Evolutionary conservation across 352 stramenopile species (phyloP).

Genomic region (Pythium dissotocum): DNA sequence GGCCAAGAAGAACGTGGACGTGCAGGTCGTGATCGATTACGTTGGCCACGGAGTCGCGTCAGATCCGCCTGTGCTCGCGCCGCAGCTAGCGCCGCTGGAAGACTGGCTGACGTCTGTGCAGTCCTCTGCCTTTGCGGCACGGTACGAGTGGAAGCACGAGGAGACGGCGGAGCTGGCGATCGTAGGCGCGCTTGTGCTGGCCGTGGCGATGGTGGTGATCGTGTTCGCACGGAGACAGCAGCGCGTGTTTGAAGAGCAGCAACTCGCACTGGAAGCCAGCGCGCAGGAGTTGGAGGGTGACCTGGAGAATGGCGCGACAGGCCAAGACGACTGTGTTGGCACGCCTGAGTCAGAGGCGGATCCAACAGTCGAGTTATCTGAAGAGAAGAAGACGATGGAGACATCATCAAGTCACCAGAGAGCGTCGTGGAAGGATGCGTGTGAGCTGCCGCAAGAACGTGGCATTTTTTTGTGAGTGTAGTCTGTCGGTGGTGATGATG

Average conservation of each 20-base stretch:
- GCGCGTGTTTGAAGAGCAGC: slow-evolving; percentile 21
- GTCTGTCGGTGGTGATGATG: neutral
- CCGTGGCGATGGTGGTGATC: slow-evolving; percentile 23
- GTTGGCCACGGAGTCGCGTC: slow-evolving; percentile 28
- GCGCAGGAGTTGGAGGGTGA: neutral
- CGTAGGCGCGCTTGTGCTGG: slow-evolving; percentile 15
- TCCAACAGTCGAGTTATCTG: neutral
- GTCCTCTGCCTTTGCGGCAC: neutral
- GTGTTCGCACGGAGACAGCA: slow-evolving; percentile 24
- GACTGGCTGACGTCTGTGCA: neutral
- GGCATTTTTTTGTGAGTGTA: neutral
- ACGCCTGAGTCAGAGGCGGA: neutral
- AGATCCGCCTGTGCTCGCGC: slow-evolving; percentile 17
- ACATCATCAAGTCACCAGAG: neutral
- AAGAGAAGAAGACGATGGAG: neutral
- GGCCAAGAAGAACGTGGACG: slow-evolving; percentile 4
- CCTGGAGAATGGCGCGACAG: slow-evolving; percentile 1
- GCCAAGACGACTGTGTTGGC: neutral
- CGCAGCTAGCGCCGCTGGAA: neutral
- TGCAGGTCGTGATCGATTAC: slow-evolving; percentile 24
- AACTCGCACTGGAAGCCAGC: neutral
- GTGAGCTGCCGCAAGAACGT: neutral
- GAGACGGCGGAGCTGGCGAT: slow-evolving; percentile 21
- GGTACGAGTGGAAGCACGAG: slow-evolving; percentile 15
- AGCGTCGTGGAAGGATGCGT: slow-evolving; percentile 25